Evolutionary conservation across 257 asterid species (phyloP).

Genomic region (Scutellaria barbata): DNA sequence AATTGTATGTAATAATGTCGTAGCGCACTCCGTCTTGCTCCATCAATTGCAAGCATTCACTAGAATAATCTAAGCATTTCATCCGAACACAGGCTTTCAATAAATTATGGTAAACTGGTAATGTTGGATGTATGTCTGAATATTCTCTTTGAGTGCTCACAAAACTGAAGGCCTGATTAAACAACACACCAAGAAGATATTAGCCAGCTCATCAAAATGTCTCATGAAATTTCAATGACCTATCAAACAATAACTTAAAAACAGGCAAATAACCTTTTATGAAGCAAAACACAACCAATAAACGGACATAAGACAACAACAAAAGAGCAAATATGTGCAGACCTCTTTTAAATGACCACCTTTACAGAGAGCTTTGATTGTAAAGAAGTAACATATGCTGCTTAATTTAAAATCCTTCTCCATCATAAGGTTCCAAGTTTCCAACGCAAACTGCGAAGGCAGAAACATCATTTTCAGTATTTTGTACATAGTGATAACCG

Average conservation of each 20-base stretch:
- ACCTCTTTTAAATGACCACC: constrained; percentile 89
- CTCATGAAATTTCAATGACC: constrained; percentile 23
- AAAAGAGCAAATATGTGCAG: constrained; percentile 8
- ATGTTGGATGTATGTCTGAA: constrained; percentile 54
- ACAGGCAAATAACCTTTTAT: not conserved
- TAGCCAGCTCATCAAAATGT: constrained; percentile 31
- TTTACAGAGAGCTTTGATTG: constrained; percentile 71
- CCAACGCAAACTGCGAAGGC: constrained; percentile 75
- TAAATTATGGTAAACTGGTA: constrained; percentile 66
- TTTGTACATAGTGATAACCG: constrained; percentile 16
- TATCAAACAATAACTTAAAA: constrained; percentile 8
- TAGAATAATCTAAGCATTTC: constrained; percentile 55
- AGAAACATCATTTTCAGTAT: constrained; percentile 25
- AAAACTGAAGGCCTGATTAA: constrained; percentile 67
- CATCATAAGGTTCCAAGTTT: constrained; percentile 72
- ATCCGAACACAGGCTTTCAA: constrained; percentile 58
- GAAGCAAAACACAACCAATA: constrained; percentile 26
- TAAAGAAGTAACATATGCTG: constrained; percentile 55
- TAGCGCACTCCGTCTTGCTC: constrained; percentile 75
- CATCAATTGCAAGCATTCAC: constrained; percentile 72
- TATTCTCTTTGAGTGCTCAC: constrained; percentile 53
- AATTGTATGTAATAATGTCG: constrained; percentile 64
- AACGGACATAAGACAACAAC: constrained; percentile 20
- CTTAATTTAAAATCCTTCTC: constrained; percentile 60
- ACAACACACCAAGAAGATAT: constrained; percentile 33